Conservation (phyloP, 31 red algal species). For the Porphyra umbilicalis region DNA sequence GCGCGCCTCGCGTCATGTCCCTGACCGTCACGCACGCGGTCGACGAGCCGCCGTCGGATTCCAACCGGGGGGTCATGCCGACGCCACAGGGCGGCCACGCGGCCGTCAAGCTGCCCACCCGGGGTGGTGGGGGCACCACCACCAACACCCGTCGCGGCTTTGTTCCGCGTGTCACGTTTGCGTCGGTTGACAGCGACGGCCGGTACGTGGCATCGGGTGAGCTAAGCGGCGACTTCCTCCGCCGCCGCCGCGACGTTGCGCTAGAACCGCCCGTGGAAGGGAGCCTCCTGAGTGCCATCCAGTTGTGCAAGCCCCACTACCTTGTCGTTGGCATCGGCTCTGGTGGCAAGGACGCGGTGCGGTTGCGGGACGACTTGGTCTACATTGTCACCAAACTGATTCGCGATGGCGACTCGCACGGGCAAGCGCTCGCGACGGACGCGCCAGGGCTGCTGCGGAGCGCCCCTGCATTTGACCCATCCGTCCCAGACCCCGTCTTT, state of each 20-base stretch:
- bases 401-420: not conserved
- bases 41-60: constrained; percentile 46
- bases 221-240: constrained; percentile 47
- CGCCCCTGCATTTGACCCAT: not conserved
- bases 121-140: not conserved
- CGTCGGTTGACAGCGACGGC: constrained; percentile 53
- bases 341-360: constrained; percentile 45
- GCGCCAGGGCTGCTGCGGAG: constrained; percentile 12
- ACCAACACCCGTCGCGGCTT: not conserved
- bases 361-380: constrained; percentile 49
- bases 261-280: constrained; percentile 29
- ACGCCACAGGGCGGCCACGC: constrained; percentile 14
- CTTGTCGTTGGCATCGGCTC: constrained; percentile 74
- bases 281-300: constrained; percentile 35
- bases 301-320: constrained; percentile 31
- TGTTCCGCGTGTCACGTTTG: constrained; percentile 29
- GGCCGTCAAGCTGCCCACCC: constrained; percentile 18
- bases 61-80: constrained; percentile 34
- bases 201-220: constrained; percentile 53
- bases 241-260: constrained; percentile 20
- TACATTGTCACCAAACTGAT: constrained; percentile 31
- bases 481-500: too few species aligned
- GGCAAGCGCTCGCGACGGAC: constrained; percentile 10
- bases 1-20: constrained; percentile 42
- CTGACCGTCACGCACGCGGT: constrained; percentile 55